phyloP scores from a whole-genome alignment of 1,284 basidiomycete genomes.

The Apiotrichum mycotoxinovorans region DNA sequence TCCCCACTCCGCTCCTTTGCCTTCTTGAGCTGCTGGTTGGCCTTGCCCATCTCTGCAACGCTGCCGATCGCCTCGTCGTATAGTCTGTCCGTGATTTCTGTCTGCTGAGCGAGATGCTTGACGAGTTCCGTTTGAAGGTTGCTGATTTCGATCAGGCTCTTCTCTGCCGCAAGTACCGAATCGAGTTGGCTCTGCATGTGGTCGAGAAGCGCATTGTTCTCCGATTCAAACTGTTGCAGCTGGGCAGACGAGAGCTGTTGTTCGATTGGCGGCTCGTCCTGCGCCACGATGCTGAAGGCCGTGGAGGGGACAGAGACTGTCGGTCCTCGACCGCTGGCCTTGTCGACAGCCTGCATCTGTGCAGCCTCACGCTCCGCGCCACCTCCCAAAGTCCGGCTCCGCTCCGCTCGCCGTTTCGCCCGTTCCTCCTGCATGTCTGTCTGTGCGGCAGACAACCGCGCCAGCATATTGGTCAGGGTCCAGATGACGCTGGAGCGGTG shows the following conservation, averaged over 20 bases:
- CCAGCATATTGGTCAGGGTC: slow-evolving; percentile 53
- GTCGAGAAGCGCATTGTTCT: slow-evolving; percentile 54
- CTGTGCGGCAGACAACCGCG: slow-evolving; percentile 50
- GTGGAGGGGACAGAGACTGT: neutral
- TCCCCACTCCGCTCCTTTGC: slow-evolving; percentile 55
- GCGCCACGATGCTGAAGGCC: slow-evolving; percentile 21
- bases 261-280: slow-evolving; percentile 39
- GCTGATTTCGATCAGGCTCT: slow-evolving; percentile 55
- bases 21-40: slow-evolving; percentile 56
- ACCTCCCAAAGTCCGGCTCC: slow-evolving; percentile 40
- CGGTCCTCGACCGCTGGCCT: neutral
- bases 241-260: slow-evolving; percentile 48
- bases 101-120: slow-evolving; percentile 55
- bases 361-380: slow-evolving; percentile 34
- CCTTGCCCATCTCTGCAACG: slow-evolving; percentile 53
- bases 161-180: slow-evolving; percentile 54
- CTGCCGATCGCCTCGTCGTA: slow-evolving; percentile 56
- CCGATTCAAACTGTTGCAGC: slow-evolving; percentile 56
- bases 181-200: slow-evolving; percentile 54
- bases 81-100: slow-evolving; percentile 55
- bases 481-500: slow-evolving; percentile 54
- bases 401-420: slow-evolving; percentile 46
- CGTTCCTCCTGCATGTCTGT: slow-evolving; percentile 55
- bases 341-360: slow-evolving; percentile 8
- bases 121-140: slow-evolving; percentile 57